phyloP scores from a whole-genome alignment of 495 filamentous ascomycete species.

The Penicillium desertorum region DNA sequence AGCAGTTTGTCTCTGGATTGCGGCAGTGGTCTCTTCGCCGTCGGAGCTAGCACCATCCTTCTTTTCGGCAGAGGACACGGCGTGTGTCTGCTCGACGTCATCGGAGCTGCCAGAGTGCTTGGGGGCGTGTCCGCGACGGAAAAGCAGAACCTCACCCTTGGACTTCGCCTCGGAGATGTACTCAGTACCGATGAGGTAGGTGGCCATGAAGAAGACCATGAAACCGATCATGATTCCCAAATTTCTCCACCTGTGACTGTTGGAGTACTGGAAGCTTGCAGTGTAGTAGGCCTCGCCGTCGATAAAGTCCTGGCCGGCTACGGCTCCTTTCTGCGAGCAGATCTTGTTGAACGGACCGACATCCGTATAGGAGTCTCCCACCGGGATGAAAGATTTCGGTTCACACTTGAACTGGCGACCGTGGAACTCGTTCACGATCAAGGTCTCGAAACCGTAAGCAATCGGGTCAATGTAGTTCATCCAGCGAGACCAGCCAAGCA shows the following conservation, averaged over 20 bases:
- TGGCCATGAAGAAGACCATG: constrained; percentile 59
- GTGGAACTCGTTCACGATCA: constrained; percentile 63
- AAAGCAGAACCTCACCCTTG: constrained; percentile 54
- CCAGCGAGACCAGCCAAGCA: constrained; percentile 56
- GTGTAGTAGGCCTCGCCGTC: constrained; percentile 52
- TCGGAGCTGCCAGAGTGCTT: constrained; percentile 17
- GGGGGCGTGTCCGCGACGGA: constrained; percentile 46
- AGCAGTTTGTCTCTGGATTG: constrained; percentile 59
- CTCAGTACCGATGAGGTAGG: constrained; percentile 48
- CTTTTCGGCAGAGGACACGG: constrained; percentile 38
- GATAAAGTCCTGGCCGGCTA: constrained; percentile 46
- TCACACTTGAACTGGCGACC: constrained; percentile 53
- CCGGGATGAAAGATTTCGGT: constrained; percentile 33
- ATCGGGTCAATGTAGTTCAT: constrained; percentile 55
- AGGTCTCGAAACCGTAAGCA: constrained; percentile 50
- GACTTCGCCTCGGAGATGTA: constrained; percentile 50
- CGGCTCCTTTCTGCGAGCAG: constrained; percentile 57
- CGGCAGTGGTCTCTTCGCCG: constrained; percentile 30
- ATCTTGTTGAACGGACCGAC: constrained; percentile 30
- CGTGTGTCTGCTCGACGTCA: constrained; percentile 34
- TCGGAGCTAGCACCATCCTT: constrained; percentile 46
- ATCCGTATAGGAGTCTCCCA: constrained; percentile 32
- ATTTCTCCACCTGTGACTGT: constrained; percentile 67
- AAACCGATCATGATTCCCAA: constrained; percentile 67
- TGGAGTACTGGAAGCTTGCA: constrained; percentile 55